phyloP scores from a whole-genome alignment of 495 filamentous ascomycete species.

The Talaromyces nanjingensis region DNA sequence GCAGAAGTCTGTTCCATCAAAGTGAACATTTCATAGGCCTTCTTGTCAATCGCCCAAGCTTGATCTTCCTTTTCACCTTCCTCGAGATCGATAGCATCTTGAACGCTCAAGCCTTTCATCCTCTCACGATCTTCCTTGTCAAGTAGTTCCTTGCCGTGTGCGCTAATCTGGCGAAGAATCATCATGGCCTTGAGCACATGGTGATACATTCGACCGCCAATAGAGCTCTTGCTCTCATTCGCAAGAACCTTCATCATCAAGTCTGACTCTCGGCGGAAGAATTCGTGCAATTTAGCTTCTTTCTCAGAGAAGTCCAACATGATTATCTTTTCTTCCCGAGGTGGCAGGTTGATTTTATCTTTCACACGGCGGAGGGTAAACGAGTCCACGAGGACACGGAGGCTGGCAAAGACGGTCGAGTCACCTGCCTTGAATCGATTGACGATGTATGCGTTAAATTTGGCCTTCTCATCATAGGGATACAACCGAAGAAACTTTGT shows the following conservation, averaged over 20 bases:
- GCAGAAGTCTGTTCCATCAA: constrained; percentile 71
- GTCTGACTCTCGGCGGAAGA: constrained; percentile 55
- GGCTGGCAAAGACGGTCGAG: constrained; percentile 70
- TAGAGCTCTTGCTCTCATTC: constrained; percentile 44
- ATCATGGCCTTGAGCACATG: constrained; percentile 87
- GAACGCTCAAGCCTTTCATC: constrained; percentile 67
- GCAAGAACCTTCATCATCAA: constrained; percentile 53
- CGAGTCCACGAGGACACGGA: constrained; percentile 87
- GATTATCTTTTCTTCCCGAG: constrained; percentile 63
- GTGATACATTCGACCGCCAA: constrained; percentile 78
- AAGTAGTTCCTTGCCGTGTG: constrained; percentile 83
- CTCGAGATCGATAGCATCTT: constrained; percentile 81
- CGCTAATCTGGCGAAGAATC: constrained; percentile 82
- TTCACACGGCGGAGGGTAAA: constrained; percentile 90
- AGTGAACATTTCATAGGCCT: constrained; percentile 74
- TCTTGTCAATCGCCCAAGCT: constrained; percentile 48
- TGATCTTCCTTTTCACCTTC: constrained; percentile 58
- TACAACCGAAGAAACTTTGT: constrained; percentile 80
- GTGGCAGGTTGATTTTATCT: constrained; percentile 77
- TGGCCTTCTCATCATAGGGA: constrained; percentile 73
- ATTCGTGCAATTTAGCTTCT: constrained; percentile 51
- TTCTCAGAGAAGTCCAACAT: constrained; percentile 48
- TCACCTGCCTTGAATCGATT: constrained; percentile 72
- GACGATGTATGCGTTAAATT: constrained; percentile 72
- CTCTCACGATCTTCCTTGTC: constrained; percentile 71